Evolutionary conservation across 352 stramenopile genomes (phyloP).

Genomic region (Phytophthora brassicae): DNA sequence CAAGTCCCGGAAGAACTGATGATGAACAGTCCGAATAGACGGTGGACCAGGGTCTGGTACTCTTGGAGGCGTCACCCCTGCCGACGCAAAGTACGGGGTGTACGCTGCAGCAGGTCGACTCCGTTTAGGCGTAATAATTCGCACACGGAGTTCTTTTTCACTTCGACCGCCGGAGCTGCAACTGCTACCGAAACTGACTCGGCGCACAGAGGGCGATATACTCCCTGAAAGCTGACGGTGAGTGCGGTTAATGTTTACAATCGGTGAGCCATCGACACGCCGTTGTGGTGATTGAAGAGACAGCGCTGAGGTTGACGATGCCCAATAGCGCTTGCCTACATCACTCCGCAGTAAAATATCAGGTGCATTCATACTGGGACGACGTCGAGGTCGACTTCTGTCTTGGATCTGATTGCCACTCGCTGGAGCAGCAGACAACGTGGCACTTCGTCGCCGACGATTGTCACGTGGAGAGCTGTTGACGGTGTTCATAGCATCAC

Average conservation of each 20-base stretch:
- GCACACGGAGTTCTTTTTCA: constrained; percentile 24
- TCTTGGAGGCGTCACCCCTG: constrained; percentile 7
- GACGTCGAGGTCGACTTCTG: constrained; percentile 8
- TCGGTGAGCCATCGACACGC: constrained; percentile 22
- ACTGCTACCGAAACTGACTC: constrained; percentile 27
- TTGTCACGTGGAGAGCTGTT: constrained; percentile 28
- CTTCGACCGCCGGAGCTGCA: constrained; percentile 26
- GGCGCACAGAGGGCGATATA: constrained; percentile 18
- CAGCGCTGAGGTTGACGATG: constrained; percentile 44
- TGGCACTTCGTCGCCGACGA: constrained; percentile 28
- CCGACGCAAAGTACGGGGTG: constrained; percentile 27
- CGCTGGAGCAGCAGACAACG: constrained; percentile 1
- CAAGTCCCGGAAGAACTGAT: constrained; percentile 41
- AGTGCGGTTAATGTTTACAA: constrained; percentile 21
- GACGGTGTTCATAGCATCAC: constrained; percentile 31
- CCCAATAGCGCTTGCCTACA: constrained; percentile 44
- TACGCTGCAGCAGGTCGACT: constrained; percentile 19
- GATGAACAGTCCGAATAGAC: constrained; percentile 27
- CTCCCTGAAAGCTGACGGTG: constrained; percentile 15
- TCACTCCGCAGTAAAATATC: constrained; percentile 52
- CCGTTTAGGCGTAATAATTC: constrained; percentile 25
- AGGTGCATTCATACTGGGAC: constrained; percentile 28
- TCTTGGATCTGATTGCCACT: not conserved
- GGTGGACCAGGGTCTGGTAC: constrained; percentile 1
- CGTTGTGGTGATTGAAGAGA: constrained; percentile 41